Percentiles rank a stretch among this genome's conserved stretches.
These are phyloP conservation scores for Phlyctochytrium planicorne DNA, from an alignment of 192 early-diverging fungal species.

Conservation along the genomic window DNA sequence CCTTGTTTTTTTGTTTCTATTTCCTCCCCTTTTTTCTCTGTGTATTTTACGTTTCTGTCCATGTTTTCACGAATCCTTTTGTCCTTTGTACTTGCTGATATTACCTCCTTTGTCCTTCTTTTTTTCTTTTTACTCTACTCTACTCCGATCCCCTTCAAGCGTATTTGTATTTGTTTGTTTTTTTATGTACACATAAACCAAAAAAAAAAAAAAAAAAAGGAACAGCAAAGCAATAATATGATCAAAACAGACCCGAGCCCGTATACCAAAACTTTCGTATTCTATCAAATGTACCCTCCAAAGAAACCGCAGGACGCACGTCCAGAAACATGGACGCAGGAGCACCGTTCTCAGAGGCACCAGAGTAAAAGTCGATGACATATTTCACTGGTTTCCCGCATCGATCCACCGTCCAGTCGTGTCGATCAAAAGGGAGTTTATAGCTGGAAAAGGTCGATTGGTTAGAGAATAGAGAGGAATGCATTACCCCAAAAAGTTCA, in stretches of 20 bases:
- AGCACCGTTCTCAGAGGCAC: slow-evolving; percentile 16
- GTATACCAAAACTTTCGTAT: slow-evolving; percentile 43
- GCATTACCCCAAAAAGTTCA: slow-evolving; percentile 8
- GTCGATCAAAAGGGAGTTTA: slow-evolving; percentile 91
- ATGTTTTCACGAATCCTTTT: no score
- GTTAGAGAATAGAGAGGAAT: background rate
- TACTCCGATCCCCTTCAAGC: no score
- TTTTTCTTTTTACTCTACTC: no score
- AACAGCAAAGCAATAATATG: background rate
- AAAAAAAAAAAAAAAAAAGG: no score
- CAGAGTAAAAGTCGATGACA: slow-evolving; percentile 96
- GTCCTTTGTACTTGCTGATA: no score
- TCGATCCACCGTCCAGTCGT: slow-evolving; percentile 93
- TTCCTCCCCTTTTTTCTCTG: no score
- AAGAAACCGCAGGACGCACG: slow-evolving; percentile 78
- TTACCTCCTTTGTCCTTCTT: no score
- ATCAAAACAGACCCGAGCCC: slow-evolving; percentile 33
- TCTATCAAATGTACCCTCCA: slow-evolving; percentile 57
- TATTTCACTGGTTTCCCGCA: slow-evolving; percentile 91
- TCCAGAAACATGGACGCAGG: slow-evolving; percentile 77
- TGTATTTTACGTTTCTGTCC: no score
- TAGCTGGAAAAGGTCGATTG: slow-evolving; percentile 50
- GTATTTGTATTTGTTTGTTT: no score
- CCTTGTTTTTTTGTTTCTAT: no score
- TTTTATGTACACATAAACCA: no score